Evolutionary conservation across 805 yeast genomes (phyloP).

Genomic region (Yamadazyma insecticola): DNA sequence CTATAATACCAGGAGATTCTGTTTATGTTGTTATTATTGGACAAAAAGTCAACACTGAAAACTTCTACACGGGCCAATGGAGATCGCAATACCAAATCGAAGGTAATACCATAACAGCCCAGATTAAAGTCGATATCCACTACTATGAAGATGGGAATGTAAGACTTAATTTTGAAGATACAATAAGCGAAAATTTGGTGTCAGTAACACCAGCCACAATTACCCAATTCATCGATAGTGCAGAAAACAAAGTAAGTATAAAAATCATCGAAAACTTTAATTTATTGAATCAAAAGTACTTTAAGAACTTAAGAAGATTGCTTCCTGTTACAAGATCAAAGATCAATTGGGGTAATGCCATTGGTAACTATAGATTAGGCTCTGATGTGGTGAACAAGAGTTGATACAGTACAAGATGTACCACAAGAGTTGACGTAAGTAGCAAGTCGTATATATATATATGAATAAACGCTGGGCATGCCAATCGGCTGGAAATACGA

Average conservation of each 20-base stretch:
- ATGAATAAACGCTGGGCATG: no score
- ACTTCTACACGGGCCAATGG: conserved; percentile 92
- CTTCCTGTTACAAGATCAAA: conserved; percentile 88
- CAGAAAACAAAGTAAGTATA: conserved; percentile 60
- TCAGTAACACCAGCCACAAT: conserved; percentile 24
- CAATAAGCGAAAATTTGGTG: conserved; percentile 19
- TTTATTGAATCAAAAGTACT: conserved; percentile 71
- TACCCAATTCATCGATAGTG: conserved; percentile 44
- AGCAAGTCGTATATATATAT: no score
- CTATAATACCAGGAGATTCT: conserved; percentile 33
- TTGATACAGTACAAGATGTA: conserved; percentile 3
- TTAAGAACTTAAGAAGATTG: conserved; percentile 84
- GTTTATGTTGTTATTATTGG: conserved; percentile 61
- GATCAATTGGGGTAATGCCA: conserved; percentile 93
- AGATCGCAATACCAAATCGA: conserved; percentile 55
- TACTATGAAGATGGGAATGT: conserved; percentile 97
- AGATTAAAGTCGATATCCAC: conserved; percentile 69
- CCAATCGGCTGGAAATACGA: no score
- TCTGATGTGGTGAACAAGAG: conserved; percentile 56
- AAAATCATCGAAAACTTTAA: conserved; percentile 59
- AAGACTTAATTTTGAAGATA: conserved; percentile 50
- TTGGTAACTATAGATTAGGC: conserved; percentile 85
- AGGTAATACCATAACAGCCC: conserved; percentile 43
- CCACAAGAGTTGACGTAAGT: no score
- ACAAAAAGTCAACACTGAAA: conserved; percentile 64